These are phyloP conservation scores for Yamadazyma olivae DNA, from an alignment of 805 yeast species.

Conservation along the genomic window DNA sequence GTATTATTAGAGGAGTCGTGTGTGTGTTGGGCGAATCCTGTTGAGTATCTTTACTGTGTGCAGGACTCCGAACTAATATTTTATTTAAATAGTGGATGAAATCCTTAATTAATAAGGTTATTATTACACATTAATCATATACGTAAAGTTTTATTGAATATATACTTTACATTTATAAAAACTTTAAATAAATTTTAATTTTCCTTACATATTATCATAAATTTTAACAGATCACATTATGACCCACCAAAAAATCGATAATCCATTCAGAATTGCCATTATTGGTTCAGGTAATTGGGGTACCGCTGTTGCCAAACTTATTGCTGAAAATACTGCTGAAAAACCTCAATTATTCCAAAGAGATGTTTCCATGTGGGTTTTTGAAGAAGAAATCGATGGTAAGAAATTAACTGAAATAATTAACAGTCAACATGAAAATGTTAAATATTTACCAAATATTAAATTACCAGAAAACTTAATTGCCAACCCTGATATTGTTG, in stretches of 20 bases:
- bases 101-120: too few relatives aligned
- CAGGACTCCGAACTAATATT: too few relatives aligned
- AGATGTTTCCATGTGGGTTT: constrained; percentile 95
- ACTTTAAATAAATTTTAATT: too few relatives aligned
- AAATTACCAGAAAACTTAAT: constrained; percentile 79
- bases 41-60: too few relatives aligned
- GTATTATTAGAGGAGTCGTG: too few relatives aligned
- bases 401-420: constrained; percentile 84
- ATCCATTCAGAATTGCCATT: constrained; percentile 49
- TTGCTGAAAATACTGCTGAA: constrained; percentile 79
- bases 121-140: too few relatives aligned
- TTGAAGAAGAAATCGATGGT: constrained; percentile 79
- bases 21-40: too few relatives aligned
- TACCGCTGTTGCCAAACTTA: constrained; percentile 92
- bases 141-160: too few relatives aligned
- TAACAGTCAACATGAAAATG: constrained; percentile 88
- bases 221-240: constrained; percentile 10
- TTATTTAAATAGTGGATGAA: too few relatives aligned
- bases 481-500: constrained; percentile 82
- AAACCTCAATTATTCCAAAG: constrained; percentile 70
- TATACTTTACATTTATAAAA: too few relatives aligned
- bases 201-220: too few relatives aligned
- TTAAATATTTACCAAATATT: constrained; percentile 88
- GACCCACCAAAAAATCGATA: constrained; percentile 26
- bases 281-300: constrained; percentile 99